phyloP scores from a whole-genome alignment of 73 alveolate genomes.

The Tetrahymena borealis region DNA sequence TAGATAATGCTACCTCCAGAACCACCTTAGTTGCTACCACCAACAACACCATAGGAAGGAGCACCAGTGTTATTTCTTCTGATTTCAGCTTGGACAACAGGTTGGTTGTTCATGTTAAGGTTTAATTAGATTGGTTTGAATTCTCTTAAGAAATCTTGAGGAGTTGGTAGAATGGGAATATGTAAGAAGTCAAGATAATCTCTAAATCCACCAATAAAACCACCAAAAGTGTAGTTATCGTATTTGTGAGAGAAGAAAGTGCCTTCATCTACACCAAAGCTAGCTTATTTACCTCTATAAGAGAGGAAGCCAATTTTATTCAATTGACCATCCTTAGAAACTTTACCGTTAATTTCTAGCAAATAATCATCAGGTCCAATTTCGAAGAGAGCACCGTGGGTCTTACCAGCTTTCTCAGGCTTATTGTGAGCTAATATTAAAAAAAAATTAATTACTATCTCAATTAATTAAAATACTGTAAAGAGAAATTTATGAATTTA shows the following conservation, averaged over 20 bases:
- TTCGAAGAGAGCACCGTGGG: not conserved
- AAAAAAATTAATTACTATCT: too few relatives aligned
- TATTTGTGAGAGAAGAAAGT: not conserved
- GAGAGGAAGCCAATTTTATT: not conserved
- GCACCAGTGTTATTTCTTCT: not conserved
- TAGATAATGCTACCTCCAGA: not conserved
- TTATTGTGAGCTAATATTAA: not conserved
- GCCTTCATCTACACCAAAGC: not conserved
- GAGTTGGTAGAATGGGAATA: not conserved
- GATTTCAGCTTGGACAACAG: not conserved
- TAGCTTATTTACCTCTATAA: not conserved
- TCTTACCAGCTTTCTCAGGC: not conserved
- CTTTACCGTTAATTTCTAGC: not conserved
- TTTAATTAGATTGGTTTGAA: not conserved
- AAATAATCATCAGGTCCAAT: not conserved
- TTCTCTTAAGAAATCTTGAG: not conserved
- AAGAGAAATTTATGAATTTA: too few relatives aligned
- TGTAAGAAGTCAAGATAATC: not conserved
- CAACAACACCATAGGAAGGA: not conserved
- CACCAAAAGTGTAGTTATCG: not conserved
- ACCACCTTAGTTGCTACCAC: too few relatives aligned
- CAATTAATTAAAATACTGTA: too few relatives aligned
- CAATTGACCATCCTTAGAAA: not conserved
- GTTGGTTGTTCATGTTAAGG: not conserved
- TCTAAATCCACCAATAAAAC: not conserved